These are phyloP conservation scores for Brassica carinata DNA, from an alignment of 345 rosid genomes.

Conservation along the genomic window DNA sequence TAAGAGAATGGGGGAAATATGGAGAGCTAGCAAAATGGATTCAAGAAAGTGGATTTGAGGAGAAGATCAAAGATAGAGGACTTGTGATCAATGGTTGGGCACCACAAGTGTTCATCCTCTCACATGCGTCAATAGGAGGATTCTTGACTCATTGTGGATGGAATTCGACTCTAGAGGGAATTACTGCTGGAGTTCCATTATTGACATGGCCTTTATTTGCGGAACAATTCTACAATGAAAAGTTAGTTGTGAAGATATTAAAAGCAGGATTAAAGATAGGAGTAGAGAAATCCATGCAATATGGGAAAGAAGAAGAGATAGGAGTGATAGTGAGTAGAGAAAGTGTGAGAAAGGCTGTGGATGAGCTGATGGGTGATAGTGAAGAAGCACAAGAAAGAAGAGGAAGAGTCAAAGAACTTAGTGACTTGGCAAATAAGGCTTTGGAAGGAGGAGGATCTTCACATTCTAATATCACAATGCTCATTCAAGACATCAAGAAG, in stretches of 20 bases:
- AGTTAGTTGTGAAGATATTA: constrained; percentile 31
- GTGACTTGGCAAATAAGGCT: constrained; percentile 41
- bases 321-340: constrained; percentile 37
- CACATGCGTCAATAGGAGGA: constrained; percentile 50
- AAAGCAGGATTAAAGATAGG: constrained; percentile 46
- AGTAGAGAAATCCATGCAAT: constrained; percentile 2
- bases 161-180: constrained; percentile 60
- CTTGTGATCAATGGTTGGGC: constrained; percentile 59
- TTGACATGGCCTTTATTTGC: constrained; percentile 40
- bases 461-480: constrained; percentile 21
- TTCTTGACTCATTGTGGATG: constrained; percentile 70
- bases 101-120: constrained; percentile 55
- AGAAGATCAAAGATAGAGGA: constrained; percentile 48
- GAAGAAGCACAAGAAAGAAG: constrained; percentile 42
- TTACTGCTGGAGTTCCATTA: constrained; percentile 44
- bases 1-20: constrained; percentile 34
- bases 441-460: constrained; percentile 46
- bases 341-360: constrained; percentile 35
- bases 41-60: constrained; percentile 43
- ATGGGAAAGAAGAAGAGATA: constrained; percentile 34
- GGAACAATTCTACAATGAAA: constrained; percentile 38
- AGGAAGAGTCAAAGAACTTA: constrained; percentile 39
- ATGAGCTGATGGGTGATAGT: constrained; percentile 36
- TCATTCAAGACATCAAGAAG: constrained; percentile 42
- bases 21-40: constrained; percentile 45